Conservation (phyloP, 768 basidiomycete genomes). For the Tulasnella sp. region DNA sequence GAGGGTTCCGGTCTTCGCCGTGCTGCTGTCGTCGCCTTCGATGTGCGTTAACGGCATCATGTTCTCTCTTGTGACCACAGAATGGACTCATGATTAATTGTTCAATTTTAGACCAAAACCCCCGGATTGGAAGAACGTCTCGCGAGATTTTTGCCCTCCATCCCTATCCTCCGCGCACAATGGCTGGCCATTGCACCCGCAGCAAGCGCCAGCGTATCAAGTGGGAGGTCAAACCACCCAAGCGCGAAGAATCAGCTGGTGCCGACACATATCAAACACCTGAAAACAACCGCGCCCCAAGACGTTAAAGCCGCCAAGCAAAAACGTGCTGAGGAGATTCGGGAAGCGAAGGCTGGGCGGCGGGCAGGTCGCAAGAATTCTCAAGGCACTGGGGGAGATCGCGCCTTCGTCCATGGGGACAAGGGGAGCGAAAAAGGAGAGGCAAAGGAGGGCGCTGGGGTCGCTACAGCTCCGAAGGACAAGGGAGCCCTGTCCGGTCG, state of each 20-base stretch:
- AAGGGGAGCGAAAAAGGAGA: background rate
- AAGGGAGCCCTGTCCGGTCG: background rate
- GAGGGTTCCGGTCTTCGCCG: slow-evolving; percentile 61
- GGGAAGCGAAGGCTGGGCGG: slow-evolving; percentile 42
- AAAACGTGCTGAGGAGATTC: slow-evolving; percentile 48
- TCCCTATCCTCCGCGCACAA: slow-evolving; percentile 57
- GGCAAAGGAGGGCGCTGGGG: background rate
- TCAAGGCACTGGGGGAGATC: background rate
- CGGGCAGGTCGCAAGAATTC: background rate
- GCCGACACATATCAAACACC: slow-evolving; percentile 76
- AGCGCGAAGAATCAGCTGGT: slow-evolving; percentile 37
- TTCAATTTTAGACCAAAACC: slow-evolving; percentile 39
- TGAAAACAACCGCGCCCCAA: slow-evolving; percentile 70
- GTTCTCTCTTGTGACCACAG: background rate
- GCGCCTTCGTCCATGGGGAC: background rate
- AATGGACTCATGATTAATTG: background rate
- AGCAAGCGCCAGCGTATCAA: background rate
- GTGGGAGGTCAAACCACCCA: background rate
- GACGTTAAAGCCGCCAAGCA: slow-evolving; percentile 72
- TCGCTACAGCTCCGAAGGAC: background rate
- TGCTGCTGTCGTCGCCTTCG: slow-evolving; percentile 60
- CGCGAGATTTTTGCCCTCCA: slow-evolving; percentile 31
- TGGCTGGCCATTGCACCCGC: slow-evolving; percentile 49
- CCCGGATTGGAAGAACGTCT: slow-evolving; percentile 36
- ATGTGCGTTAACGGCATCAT: slow-evolving; percentile 47